phyloP scores from a whole-genome alignment of 139 green algal species.

The Picochlorum sp. region DNA sequence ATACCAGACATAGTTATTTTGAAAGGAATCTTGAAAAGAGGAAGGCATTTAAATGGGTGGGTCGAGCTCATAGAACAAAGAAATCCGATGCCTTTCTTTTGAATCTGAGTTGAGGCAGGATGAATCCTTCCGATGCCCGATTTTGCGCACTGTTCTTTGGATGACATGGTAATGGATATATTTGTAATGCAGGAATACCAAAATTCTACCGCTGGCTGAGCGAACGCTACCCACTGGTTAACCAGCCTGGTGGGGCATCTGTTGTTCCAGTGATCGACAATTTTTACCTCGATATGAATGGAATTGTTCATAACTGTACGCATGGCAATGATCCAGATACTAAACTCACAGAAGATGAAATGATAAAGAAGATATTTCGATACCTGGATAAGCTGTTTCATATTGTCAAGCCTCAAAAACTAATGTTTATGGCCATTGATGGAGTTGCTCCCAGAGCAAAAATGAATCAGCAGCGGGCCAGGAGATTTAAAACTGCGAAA shows the following conservation, averaged over 20 bases:
- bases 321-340: constrained; percentile 72
- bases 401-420: constrained; percentile 71
- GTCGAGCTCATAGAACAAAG: no score
- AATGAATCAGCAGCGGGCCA: constrained; percentile 86
- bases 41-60: no score
- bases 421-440: constrained; percentile 94
- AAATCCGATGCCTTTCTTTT: no score
- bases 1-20: no score
- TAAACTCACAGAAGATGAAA: constrained; percentile 75
- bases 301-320: constrained; percentile 94
- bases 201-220: constrained; percentile 94
- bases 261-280: constrained; percentile 73
- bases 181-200: constrained; percentile 67
- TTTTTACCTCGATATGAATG: constrained; percentile 93
- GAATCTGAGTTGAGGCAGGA: no score
- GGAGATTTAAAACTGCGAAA: constrained; percentile 7
- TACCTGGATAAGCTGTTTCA: constrained; percentile 88
- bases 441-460: constrained; percentile 83
- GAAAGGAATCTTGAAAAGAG: no score
- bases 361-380: constrained; percentile 77
- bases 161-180: not conserved
- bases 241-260: constrained; percentile 59
- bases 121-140: not conserved
- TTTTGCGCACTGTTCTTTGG: not conserved
- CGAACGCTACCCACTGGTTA: constrained; percentile 90